Evolutionary conservation across 805 yeast genomes (phyloP).

Genomic region (Lachancea sp.): DNA sequence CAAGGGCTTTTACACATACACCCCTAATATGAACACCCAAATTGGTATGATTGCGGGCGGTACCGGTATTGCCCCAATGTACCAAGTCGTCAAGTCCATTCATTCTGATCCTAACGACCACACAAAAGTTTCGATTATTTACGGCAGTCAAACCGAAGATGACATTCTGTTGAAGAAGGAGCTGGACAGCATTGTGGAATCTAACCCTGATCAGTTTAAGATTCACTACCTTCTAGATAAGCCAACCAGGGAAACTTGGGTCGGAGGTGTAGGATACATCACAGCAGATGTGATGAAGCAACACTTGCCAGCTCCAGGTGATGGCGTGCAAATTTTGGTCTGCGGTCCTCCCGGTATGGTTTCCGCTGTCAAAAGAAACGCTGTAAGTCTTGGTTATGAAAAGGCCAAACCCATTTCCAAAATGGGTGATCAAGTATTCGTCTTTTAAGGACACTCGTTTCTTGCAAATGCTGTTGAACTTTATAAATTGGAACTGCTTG

Average conservation of each 20-base stretch:
- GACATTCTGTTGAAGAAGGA: constrained; percentile 80
- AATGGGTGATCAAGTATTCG: constrained; percentile 84
- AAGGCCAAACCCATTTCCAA: constrained; percentile 87
- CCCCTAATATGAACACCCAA: constrained; percentile 65
- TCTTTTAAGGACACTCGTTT: constrained; percentile 43
- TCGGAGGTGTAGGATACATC: constrained; percentile 72
- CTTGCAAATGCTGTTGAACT: neutral
- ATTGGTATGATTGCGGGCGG: constrained; percentile 96
- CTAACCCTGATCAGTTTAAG: constrained; percentile 53
- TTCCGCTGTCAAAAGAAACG: constrained; percentile 74
- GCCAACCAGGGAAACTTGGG: constrained; percentile 60
- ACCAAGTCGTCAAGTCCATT: constrained; percentile 80
- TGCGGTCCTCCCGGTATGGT: constrained; percentile 97
- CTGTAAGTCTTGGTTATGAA: constrained; percentile 63
- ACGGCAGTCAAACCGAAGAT: constrained; percentile 72
- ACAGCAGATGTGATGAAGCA: constrained; percentile 65
- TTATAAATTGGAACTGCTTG: neutral
- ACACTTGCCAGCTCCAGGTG: constrained; percentile 56
- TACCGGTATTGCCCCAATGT: constrained; percentile 95
- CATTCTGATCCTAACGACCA: constrained; percentile 69
- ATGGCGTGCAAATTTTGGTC: constrained; percentile 52
- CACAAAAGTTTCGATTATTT: constrained; percentile 67
- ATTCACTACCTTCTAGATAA: constrained; percentile 71
- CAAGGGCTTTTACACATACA: constrained; percentile 78
- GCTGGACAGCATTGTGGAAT: constrained; percentile 56